Conservation (phyloP, 805 yeast genomes). For the Lipomyces lipofer region DNA sequence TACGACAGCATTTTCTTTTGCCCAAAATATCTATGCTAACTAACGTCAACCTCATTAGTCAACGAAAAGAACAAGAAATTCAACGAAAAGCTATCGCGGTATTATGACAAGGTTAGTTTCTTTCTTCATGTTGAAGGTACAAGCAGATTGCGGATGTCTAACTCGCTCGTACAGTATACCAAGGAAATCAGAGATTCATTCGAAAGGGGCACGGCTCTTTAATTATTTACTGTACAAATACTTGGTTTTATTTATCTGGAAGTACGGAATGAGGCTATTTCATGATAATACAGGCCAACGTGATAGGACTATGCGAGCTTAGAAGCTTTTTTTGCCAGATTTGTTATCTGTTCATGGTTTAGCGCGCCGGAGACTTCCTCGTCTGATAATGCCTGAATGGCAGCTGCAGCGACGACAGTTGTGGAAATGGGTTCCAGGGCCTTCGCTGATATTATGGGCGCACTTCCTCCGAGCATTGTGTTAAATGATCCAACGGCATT, state of each 20-base stretch:
- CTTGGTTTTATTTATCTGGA: not conserved
- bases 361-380: conserved; percentile 20
- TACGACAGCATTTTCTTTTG: conserved; percentile 15
- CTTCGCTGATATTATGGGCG: conserved; percentile 18
- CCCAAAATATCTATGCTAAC: not conserved
- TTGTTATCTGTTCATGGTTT: conserved; percentile 4
- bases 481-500: conserved; percentile 18
- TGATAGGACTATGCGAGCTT: not conserved
- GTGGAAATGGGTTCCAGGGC: conserved; percentile 21
- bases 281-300: not conserved
- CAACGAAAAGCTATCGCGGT: conserved; percentile 65
- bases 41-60: conserved; percentile 48
- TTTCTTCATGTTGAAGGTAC: not conserved
- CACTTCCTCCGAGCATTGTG: conserved; percentile 22
- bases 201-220: conserved; percentile 43
- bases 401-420: conserved; percentile 29
- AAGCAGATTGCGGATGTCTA: not conserved
- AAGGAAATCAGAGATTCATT: conserved; percentile 41
- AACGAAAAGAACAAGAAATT: conserved; percentile 74
- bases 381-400: conserved; percentile 24
- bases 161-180: conserved; percentile 37
- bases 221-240: not conserved
- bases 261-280: not conserved
- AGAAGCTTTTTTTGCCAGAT: conserved; percentile 18
- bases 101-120: conserved; percentile 45